phyloP scores from a whole-genome alignment of 345 rosid species.

The Citrus mangshanensis region DNA sequence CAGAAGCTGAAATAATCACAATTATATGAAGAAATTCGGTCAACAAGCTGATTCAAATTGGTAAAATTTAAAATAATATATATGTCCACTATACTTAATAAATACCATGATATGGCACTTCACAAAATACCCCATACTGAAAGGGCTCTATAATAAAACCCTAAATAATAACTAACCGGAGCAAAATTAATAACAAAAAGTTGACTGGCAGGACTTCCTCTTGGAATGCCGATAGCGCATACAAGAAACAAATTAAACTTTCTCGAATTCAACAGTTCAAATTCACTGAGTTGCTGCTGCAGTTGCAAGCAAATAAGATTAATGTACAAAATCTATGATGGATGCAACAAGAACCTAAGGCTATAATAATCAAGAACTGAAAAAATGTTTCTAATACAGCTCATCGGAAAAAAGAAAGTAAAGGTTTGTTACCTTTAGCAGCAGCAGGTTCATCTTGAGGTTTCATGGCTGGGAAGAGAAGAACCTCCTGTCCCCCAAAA shows the following conservation, averaged over 20 bases:
- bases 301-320: not conserved
- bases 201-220: not conserved
- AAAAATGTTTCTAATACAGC: not conserved
- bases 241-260: not conserved
- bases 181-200: not conserved
- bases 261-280: not conserved
- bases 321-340: not conserved
- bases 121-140: not conserved
- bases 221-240: not conserved
- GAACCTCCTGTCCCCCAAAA: slow-evolving; percentile 66
- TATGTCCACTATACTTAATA: not conserved
- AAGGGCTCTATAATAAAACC: not conserved
- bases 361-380: not conserved
- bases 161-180: too few relatives aligned
- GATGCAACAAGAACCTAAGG: not conserved
- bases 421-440: slow-evolving; percentile 43
- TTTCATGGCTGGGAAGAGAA: slow-evolving; percentile 98
- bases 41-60: not conserved
- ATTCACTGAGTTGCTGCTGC: slow-evolving; percentile 19
- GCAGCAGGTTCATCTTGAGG: slow-evolving; percentile 83
- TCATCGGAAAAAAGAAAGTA: not conserved
- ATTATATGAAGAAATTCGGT: not conserved
- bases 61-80: not conserved
- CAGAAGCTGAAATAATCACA: not conserved
- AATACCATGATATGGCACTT: not conserved